These are phyloP conservation scores for Telfairia occidentalis DNA, from an alignment of 331 rosid genomes.

Conservation along the genomic window DNA sequence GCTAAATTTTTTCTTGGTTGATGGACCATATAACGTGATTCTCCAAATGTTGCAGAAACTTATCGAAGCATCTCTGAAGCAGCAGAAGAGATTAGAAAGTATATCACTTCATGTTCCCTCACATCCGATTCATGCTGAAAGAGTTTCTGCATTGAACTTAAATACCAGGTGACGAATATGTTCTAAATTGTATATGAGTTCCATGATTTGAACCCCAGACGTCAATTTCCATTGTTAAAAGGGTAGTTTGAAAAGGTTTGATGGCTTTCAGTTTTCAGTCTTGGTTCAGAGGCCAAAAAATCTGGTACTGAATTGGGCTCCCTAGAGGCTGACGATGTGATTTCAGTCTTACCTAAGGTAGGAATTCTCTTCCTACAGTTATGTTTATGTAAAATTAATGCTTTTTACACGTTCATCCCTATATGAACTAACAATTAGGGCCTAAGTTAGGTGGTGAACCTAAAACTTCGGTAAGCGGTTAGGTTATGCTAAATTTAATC, in stretches of 20 bases:
- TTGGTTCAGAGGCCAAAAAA: conserved; percentile 40
- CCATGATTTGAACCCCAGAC: background rate
- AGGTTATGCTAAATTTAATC: background rate
- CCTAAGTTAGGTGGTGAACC: background rate
- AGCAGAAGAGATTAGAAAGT: conserved; percentile 74
- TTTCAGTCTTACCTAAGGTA: conserved; percentile 57
- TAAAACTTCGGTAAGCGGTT: background rate
- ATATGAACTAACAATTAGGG: background rate
- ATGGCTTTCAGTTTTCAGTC: conserved; percentile 24
- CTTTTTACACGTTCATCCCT: background rate
- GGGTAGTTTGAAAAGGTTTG: background rate
- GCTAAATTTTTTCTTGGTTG: background rate
- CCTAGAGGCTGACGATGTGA: conserved; percentile 40
- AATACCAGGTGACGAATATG: conserved; percentile 39
- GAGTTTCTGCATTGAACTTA: conserved; percentile 26
- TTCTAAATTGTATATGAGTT: background rate
- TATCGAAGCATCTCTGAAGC: conserved; percentile 49
- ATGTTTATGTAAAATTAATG: background rate
- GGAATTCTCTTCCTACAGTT: background rate
- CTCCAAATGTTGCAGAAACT: conserved; percentile 42
- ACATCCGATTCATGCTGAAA: conserved; percentile 25
- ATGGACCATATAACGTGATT: conserved; percentile 3
- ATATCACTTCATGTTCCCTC: conserved; percentile 47
- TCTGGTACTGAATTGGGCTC: conserved; percentile 31
- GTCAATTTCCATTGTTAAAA: background rate